A percentile compares a stretch with the other conserved stretches of the same genome.
These are phyloP conservation scores for Teunomyces gatunensis DNA, from an alignment of 805 yeast genomes.

Conservation along the genomic window DNA sequence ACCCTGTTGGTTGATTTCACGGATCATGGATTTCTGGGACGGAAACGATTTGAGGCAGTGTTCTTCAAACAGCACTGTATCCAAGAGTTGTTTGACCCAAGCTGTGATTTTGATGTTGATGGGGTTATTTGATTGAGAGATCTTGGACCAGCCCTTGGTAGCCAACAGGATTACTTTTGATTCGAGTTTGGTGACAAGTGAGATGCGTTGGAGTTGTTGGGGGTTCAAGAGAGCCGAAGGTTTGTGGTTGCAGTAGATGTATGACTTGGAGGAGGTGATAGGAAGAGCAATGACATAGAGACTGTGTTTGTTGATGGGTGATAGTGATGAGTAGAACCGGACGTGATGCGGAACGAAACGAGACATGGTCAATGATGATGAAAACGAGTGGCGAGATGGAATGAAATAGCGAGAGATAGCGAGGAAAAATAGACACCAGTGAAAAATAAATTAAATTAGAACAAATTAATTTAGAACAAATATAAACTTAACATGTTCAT, in stretches of 20 bases:
- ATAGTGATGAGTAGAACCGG: background rate
- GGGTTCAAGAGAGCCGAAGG: slow-evolving; percentile 22
- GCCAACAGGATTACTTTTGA: slow-evolving; percentile 49
- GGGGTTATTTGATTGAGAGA: slow-evolving; percentile 52
- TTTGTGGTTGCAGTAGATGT: slow-evolving; percentile 65
- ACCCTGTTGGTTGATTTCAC: slow-evolving; percentile 39
- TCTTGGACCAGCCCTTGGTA: slow-evolving; percentile 57
- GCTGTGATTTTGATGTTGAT: slow-evolving; percentile 60
- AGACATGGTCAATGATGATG: background rate
- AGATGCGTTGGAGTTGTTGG: slow-evolving; percentile 25
- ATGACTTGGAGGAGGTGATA: slow-evolving; percentile 57
- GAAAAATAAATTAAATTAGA: background rate
- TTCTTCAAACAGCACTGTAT: slow-evolving; percentile 77
- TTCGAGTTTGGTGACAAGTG: slow-evolving; percentile 42
- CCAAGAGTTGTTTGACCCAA: slow-evolving; percentile 51
- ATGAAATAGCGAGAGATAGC: background rate
- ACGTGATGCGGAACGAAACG: background rate
- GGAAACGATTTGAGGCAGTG: slow-evolving; percentile 75
- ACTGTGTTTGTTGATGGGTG: slow-evolving; percentile 6
- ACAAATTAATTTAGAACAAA: too few species aligned
- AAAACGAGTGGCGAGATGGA: background rate
- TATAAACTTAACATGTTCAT: too few species aligned
- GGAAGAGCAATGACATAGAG: slow-evolving; percentile 70
- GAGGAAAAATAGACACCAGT: background rate
- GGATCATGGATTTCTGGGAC: slow-evolving; percentile 54